Base-by-base conservation (phyloP, 352 stramenopile genomes). In the Globisporangium heterothallicum region DNA sequence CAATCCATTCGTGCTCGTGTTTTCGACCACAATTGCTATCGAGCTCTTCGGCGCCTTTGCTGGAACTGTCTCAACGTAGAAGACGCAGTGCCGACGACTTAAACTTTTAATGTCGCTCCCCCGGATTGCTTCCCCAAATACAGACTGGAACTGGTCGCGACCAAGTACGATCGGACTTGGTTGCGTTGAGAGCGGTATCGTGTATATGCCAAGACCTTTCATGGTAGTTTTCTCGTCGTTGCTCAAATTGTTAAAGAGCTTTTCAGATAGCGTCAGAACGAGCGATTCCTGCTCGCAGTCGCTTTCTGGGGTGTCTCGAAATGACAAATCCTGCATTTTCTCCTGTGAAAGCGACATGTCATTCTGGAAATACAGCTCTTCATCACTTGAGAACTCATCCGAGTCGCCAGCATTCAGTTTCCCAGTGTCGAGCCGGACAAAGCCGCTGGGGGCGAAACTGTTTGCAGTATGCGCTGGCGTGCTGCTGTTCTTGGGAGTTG, bases 1-100 rank as follows among this genome's bases (percentile, higher is more conserved):
- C 8, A 85, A 68, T 4, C 78, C 78, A 32, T 89, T 89, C 16
- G 75, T 86, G 49, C 78, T 89, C 5, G 75, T 89, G 45, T 89
- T 78, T 62, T 86, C 69, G 9, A 89, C 61, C n/a, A 60, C 43
- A 12, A 86, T 61, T 49, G 73, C 76, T 29, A 85, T 48, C 7
- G 61, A 35, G 35, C 46, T 64, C 68, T 14, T 60, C 58, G 0
- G 53, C 58, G 44, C 66, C 50, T 27, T 69, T 56, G 16, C 34
- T 35, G 12, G 25, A 25, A 22, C 14, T 22, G 26, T 45, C 56
- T 10, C 46, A 7, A 89, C 65, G 40, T 87, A 66, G 63, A 89
- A 78, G 8, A 86, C 38, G 36, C 78, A 89, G 40, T 89, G 78
- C 0, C 68, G 61, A 26, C 78, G 66, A 56, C 78, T 89, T 13